Evolutionary conservation across 2,329 filamentous ascomycete species (phyloP), one percentile per base, ranked within the genome.

Genomic region (Ophiocordyceps sinensis): DNA sequence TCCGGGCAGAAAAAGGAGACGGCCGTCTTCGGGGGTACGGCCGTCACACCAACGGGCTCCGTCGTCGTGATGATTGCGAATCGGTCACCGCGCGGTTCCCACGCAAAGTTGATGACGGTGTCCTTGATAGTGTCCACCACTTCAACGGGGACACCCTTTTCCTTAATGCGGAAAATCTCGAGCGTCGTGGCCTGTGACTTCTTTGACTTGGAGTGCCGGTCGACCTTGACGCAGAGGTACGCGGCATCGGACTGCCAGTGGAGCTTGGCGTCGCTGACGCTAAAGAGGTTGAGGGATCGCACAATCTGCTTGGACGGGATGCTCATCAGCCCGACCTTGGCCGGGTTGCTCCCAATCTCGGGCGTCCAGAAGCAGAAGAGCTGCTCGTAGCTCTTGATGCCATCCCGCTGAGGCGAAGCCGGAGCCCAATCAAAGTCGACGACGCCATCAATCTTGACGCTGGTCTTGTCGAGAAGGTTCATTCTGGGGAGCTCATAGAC

Each of bases 381-480:
- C 61, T 96, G 91, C 68, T 98, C 91, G 62, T 95, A 93, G 6
- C 70, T 77, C 73, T 93, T 95, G 64, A 93, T 65, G 41, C 86
- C 80, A 2, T 94, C 87, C 45, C 89, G 80, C 57, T 79, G 77
- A 11, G 84, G 79, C 12, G 77, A 84, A 15, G 86, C 77, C 14
- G 91, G 91, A 1, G 87, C 85, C 91, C 91, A 98, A 61, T 98
- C 91, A 58, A 98, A 98, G 64, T 98, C 91, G 70, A 89, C 80
- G 37, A 96, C 83, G 42, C 89, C 89, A 51, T 98, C 91, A 47
- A 96, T 85, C 73, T 96, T 96, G 69, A 98, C 81, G 8, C 83
- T 82, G 2, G 83, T 82, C 73, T 91, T 94, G 63, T 89, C 85
- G 46, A 94, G 72, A 37, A 94, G 73, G 58, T 82, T 84, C 87